phyloP scores from a whole-genome alignment of 2,329 filamentous ascomycete species.

The Xylaria polymorpha region DNA sequence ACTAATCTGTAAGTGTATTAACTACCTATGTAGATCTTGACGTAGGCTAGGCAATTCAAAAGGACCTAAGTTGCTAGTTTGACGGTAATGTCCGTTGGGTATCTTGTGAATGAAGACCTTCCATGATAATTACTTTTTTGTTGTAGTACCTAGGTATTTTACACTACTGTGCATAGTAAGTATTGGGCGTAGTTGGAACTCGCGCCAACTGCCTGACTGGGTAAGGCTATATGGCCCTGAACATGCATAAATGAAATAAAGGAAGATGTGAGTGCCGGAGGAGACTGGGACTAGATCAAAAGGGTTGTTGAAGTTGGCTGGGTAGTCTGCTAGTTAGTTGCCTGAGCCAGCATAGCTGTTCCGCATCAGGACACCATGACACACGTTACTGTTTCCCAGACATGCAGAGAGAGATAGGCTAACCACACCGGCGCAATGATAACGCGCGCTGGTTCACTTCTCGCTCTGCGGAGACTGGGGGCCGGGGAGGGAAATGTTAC shows the following conservation, averaged over 20 bases:
- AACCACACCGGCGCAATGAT: not conserved
- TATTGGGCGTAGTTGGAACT: not conserved
- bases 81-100: conserved; percentile 21
- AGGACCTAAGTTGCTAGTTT: conserved; percentile 1
- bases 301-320: conserved; percentile 12
- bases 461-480: not conserved
- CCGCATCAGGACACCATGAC: not conserved
- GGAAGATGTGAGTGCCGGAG: not conserved
- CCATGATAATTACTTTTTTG: not conserved
- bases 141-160: not conserved
- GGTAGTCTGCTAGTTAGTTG: not conserved
- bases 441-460: not conserved
- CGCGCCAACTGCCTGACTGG: conserved; percentile 22
- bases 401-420: not conserved
- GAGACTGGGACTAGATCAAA: not conserved
- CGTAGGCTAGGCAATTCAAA: not conserved
- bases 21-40: conserved; percentile 11
- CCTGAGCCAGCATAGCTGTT: not conserved
- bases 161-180: not conserved
- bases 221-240: conserved; percentile 18
- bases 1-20: not conserved
- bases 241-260: conserved; percentile 15
- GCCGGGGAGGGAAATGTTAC: not conserved
- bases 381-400: not conserved
- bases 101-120: not conserved